phyloP scores from a whole-genome alignment of 1,284 basidiomycete genomes.

The Salmacisia buchloeana region DNA sequence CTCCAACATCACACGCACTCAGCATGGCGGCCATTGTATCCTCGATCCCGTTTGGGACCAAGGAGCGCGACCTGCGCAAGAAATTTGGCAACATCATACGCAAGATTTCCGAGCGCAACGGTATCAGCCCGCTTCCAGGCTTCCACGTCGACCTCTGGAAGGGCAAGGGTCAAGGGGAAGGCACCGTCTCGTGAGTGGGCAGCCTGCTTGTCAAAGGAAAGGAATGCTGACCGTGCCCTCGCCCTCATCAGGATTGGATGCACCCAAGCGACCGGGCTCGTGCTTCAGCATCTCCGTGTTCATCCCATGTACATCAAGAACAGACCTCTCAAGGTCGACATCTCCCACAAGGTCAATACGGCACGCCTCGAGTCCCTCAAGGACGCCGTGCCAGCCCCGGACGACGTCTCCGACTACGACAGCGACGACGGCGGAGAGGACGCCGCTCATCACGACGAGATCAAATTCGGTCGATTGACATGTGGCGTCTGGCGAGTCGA shows the following conservation, averaged over 20 bases:
- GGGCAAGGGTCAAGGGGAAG: neutral
- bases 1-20: no score
- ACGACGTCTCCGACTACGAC: constrained; percentile 1
- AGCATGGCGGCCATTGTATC: neutral
- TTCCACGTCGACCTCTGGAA: constrained; percentile 3
- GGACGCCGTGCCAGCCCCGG: neutral
- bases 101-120: neutral
- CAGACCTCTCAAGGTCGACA: neutral
- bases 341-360: neutral
- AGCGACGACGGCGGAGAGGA: neutral
- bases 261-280: no score
- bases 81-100: neutral
- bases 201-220: no score
- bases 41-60: neutral
- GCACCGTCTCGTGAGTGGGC: neutral
- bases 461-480: neutral
- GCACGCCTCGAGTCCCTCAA: neutral
- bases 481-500: constrained; percentile 8
- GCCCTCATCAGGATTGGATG: neutral
- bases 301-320: neutral
- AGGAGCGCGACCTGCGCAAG: neutral
- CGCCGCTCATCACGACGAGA: neutral
- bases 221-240: neutral
- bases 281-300: neutral
- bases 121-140: neutral